A percentile compares a stretch with the other conserved stretches of the same genome.
phyloP scores from a whole-genome alignment of 2,329 filamentous ascomycete species.

The Aspergillus costaricaensis region DNA sequence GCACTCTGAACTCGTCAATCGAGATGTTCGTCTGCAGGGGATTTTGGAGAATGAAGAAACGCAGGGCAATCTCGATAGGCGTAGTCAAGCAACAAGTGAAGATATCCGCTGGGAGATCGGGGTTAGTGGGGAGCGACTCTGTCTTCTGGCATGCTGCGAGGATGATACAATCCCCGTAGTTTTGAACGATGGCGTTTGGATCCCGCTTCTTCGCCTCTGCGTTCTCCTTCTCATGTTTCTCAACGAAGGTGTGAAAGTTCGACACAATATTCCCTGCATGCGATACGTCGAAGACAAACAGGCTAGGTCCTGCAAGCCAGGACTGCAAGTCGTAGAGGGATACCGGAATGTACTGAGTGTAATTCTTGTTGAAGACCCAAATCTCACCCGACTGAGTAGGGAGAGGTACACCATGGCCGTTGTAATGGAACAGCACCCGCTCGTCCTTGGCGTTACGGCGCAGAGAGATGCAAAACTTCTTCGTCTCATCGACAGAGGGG shows the following conservation, averaged over 20 bases:
- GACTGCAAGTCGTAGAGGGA: slow-evolving; percentile 92
- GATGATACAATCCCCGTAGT: slow-evolving; percentile 85
- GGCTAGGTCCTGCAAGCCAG: slow-evolving; percentile 91
- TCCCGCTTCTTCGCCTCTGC: slow-evolving; percentile 73
- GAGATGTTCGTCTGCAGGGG: slow-evolving; percentile 68
- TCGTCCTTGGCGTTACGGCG: slow-evolving; percentile 94
- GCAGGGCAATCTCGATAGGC: slow-evolving; percentile 94
- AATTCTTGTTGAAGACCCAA: slow-evolving; percentile 99
- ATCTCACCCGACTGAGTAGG: slow-evolving; percentile 95
- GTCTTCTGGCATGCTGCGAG: slow-evolving; percentile 87
- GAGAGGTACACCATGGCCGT: slow-evolving; percentile 94
- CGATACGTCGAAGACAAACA: slow-evolving; percentile 98
- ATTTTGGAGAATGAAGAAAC: slow-evolving; percentile 95
- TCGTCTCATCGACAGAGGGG: slow-evolving; percentile 94
- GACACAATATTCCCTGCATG: slow-evolving; percentile 93
- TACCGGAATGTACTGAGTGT: slow-evolving; percentile 97
- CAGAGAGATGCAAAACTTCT: slow-evolving; percentile 90
- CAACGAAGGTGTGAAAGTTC: slow-evolving; percentile 91
- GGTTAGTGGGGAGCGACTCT: slow-evolving; percentile 93
- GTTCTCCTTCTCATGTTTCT: slow-evolving; percentile 92
- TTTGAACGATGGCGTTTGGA: slow-evolving; percentile 62
- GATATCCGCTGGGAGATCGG: slow-evolving; percentile 86
- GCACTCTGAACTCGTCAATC: slow-evolving; percentile 82
- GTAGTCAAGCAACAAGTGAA: slow-evolving; percentile 96
- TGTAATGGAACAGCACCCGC: slow-evolving; percentile 96